Conservation (phyloP, 306 rosid species). For the Vigna mungo region DNA sequence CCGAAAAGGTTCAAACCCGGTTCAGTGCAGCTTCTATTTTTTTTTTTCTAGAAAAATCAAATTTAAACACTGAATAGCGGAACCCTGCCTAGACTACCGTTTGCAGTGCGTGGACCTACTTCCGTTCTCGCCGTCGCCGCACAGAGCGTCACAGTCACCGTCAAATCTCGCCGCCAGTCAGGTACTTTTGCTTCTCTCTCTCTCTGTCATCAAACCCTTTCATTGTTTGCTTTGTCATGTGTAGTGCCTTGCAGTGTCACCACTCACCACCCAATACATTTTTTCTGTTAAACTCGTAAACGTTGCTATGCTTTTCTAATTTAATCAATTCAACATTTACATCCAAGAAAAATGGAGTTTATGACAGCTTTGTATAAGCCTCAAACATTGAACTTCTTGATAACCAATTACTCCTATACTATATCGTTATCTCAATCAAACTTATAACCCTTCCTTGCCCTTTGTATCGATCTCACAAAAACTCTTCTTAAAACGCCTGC, state of each 20-base stretch:
- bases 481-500: no score
- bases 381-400: neutral
- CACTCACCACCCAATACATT: neutral
- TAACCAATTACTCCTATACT: neutral
- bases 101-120: neutral
- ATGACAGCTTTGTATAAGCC: neutral
- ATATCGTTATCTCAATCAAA: neutral
- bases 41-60: no score
- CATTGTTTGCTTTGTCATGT: neutral
- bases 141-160: neutral
- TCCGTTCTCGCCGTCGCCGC: neutral
- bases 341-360: neutral
- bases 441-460: neutral
- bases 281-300: neutral
- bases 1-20: no score
- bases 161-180: neutral
- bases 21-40: no score
- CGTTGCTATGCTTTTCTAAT: neutral
- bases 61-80: neutral
- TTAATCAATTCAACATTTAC: neutral
- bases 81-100: neutral
- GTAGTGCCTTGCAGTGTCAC: neutral
- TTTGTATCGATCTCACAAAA: neutral
- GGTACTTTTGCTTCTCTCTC: neutral
- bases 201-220: neutral